Percentiles rank a stretch among this genome's conserved stretches.
Conservation (phyloP, 1,284 basidiomycete species). For the Pascua sp. region DNA sequence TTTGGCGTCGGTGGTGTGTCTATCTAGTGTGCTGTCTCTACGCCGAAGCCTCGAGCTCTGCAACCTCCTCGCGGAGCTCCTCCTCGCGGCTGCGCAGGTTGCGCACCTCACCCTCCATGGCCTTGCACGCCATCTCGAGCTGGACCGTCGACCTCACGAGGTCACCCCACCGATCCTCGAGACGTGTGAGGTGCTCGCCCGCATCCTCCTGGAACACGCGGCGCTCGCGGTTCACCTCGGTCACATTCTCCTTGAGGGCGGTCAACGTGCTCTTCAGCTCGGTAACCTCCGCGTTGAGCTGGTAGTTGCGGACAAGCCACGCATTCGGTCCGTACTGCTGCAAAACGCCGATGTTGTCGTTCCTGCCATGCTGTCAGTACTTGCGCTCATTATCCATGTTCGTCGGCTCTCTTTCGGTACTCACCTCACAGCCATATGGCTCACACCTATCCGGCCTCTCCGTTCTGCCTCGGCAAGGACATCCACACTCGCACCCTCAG, state of each 20-base stretch:
- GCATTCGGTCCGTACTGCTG: slow-evolving; percentile 85
- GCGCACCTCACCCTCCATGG: slow-evolving; percentile 45
- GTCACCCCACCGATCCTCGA: slow-evolving; percentile 48
- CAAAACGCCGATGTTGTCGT: slow-evolving; percentile 78
- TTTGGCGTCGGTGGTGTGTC: neutral
- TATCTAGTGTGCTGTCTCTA: neutral
- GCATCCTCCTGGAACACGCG: slow-evolving; percentile 61
- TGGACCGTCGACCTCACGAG: slow-evolving; percentile 44
- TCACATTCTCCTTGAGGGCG: slow-evolving; percentile 66
- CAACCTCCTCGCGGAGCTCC: slow-evolving; percentile 37
- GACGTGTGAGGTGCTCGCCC: slow-evolving; percentile 39
- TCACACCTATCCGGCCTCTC: slow-evolving; percentile 79
- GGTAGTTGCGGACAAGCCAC: slow-evolving; percentile 86
- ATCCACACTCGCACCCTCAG: slow-evolving; percentile 62
- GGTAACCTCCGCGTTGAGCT: slow-evolving; percentile 72
- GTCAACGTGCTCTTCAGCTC: slow-evolving; percentile 69
- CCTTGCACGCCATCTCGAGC: slow-evolving; percentile 47
- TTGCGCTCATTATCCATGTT: too few relatives aligned
- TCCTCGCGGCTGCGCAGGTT: slow-evolving; percentile 39
- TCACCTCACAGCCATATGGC: slow-evolving; percentile 81
- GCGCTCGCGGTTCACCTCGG: slow-evolving; percentile 77
- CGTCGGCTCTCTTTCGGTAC: slow-evolving; percentile 22
- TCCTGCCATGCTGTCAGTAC: slow-evolving; percentile 53
- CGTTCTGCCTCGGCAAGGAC: slow-evolving; percentile 75
- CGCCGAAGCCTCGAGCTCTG: slow-evolving; percentile 25